Conservation (phyloP, 2,329 filamentous ascomycete genomes). For the Pestalotiopsis fici region DNA sequence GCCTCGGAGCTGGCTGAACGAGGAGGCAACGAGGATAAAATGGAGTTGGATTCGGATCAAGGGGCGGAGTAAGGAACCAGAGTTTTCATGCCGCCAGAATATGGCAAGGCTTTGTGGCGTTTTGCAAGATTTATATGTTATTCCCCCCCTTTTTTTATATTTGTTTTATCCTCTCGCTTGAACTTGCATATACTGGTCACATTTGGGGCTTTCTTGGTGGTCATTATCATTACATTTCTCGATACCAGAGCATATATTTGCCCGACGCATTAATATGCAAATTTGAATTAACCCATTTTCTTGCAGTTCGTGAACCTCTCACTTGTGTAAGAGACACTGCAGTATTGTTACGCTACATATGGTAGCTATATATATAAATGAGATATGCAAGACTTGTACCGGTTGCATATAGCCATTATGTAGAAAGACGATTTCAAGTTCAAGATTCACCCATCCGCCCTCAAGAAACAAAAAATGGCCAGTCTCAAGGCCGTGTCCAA, state of each 20-base stretch:
- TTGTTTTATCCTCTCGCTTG: background rate
- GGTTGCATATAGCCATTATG: no score
- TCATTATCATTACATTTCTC: background rate
- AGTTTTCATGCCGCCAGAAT: background rate
- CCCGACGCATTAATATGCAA: background rate
- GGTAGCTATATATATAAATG: no score
- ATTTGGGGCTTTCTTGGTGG: background rate
- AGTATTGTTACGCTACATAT: no score
- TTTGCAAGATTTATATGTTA: background rate
- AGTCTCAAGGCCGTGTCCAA: no score
- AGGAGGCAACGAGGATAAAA: background rate
- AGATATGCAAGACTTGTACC: no score
- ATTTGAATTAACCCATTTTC: no score
- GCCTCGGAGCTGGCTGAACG: background rate
- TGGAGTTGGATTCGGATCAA: background rate
- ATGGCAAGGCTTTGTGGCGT: background rate
- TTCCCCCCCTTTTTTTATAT: background rate
- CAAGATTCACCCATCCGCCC: no score
- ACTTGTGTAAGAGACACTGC: no score
- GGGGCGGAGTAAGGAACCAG: background rate
- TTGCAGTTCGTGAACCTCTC: no score
- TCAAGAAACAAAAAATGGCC: no score
- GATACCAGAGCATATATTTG: background rate
- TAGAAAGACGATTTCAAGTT: no score
- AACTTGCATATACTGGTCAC: background rate